phyloP scores from a whole-genome alignment of 2,329 filamentous ascomycete species.

The Huntiella bhutanensis region DNA sequence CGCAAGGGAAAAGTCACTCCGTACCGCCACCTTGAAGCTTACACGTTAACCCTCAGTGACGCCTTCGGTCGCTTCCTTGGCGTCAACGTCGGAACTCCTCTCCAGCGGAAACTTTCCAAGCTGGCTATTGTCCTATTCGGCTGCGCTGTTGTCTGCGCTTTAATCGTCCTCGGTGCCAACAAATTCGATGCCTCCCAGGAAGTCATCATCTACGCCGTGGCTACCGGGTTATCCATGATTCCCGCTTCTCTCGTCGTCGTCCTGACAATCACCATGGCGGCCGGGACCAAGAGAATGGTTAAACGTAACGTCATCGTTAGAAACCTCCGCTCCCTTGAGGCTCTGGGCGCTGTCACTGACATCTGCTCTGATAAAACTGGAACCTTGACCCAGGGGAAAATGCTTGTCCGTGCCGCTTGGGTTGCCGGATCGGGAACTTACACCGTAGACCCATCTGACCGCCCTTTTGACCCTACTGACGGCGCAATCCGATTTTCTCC shows the following conservation, averaged over 20 bases:
- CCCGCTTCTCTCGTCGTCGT: constrained; percentile 30
- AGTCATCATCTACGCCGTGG: constrained; percentile 38
- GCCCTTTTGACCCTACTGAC: constrained; percentile 37
- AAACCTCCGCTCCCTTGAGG: constrained; percentile 33
- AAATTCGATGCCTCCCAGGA: constrained; percentile 32
- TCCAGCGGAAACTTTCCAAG: constrained; percentile 49
- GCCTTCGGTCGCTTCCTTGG: constrained; percentile 45
- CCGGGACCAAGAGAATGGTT: constrained; percentile 33
- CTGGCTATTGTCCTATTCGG: constrained; percentile 48
- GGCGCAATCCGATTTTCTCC: constrained; percentile 27
- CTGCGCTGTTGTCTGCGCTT: constrained; percentile 47
- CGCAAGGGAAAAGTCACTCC: constrained; percentile 33
- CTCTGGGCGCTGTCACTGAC: constrained; percentile 40
- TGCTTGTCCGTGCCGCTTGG: constrained; percentile 43
- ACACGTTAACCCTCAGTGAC: constrained; percentile 32
- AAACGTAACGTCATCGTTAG: constrained; percentile 33
- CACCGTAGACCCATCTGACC: constrained; percentile 33
- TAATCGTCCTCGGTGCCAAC: constrained; percentile 50
- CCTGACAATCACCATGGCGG: constrained; percentile 40
- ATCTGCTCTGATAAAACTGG: constrained; percentile 39
- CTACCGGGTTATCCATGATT: constrained; percentile 30
- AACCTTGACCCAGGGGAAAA: constrained; percentile 43
- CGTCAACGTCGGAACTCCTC: constrained; percentile 48
- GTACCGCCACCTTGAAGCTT: constrained; percentile 30
- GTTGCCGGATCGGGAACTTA: constrained; percentile 38